Percentiles rank a stretch among this genome's conserved stretches.
Conservation (phyloP, 75 land plant genomes). For the Picea sitchensis region DNA sequence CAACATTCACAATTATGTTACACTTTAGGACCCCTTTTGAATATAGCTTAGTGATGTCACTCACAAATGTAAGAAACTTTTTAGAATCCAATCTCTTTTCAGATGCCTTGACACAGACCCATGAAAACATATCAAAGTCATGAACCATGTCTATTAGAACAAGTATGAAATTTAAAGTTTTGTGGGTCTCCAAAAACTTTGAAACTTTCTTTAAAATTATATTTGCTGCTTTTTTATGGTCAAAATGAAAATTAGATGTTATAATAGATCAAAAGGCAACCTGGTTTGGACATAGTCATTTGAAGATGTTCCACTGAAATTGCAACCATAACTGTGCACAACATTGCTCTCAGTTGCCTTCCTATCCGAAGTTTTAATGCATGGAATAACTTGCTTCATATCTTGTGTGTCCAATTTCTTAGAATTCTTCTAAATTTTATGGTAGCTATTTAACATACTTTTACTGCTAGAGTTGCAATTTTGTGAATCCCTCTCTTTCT, state of each 20-base stretch:
- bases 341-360: not conserved
- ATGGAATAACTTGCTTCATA: not conserved
- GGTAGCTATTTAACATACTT: not conserved
- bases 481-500: constrained; percentile 29
- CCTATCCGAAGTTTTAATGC: not conserved
- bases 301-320: constrained; percentile 1
- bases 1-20: constrained; percentile 82
- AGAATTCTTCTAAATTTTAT: not conserved
- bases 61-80: constrained; percentile 65
- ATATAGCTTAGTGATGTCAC: constrained; percentile 76
- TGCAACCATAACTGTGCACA: not conserved
- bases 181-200: constrained; percentile 44
- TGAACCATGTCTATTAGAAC: constrained; percentile 71
- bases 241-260: constrained; percentile 86
- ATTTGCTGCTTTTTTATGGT: constrained; percentile 76
- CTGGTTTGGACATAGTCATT: constrained; percentile 38
- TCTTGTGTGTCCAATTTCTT: not conserved
- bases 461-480: constrained; percentile 4
- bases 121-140: constrained; percentile 63
- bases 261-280: constrained; percentile 92
- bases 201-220: constrained; percentile 65
- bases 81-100: constrained; percentile 42
- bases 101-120: constrained; percentile 62
- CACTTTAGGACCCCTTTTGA: constrained; percentile 58
- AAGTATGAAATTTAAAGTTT: constrained; percentile 43